Percentiles rank a stretch among this genome's conserved stretches.
Conservation (phyloP, 83 land plant genomes). For the Picea engelmannii region DNA sequence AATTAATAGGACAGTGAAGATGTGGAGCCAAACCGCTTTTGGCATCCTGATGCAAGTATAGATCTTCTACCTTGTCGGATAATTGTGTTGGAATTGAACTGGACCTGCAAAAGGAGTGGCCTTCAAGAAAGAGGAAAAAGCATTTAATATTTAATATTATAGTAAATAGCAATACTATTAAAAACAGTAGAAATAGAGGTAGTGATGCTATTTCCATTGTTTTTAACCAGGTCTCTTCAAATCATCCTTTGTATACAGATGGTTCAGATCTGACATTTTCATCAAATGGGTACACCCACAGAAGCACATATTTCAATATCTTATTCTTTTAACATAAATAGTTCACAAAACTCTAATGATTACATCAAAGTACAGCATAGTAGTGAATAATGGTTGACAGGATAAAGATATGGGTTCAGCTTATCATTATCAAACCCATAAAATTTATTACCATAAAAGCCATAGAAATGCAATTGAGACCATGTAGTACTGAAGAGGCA, state of each 20-base stretch:
- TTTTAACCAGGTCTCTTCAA: background rate
- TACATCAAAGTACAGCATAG: background rate
- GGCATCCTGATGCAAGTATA: no score
- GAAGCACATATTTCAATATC: background rate
- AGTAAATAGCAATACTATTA: no score
- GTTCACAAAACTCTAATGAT: background rate
- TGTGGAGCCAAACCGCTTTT: no score
- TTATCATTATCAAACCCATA: background rate
- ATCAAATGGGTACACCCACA: background rate
- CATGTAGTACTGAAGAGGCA: background rate
- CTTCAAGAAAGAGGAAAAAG: no score
- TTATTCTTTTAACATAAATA: no score
- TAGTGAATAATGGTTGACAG: background rate
- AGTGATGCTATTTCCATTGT: background rate
- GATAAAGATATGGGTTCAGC: background rate
- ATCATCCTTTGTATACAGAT: background rate
- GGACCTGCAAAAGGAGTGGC: no score
- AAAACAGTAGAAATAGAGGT: no score
- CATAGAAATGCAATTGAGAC: background rate
- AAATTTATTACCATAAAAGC: background rate
- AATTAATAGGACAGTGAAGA: no score
- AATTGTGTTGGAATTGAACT: no score
- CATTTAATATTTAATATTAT: no score
- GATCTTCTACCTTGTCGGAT: no score
- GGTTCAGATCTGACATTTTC: background rate